A percentile compares a stretch with the other conserved stretches of the same genome.
Evolutionary conservation across 78 protist genomes (phyloP).

Genomic region (Anaeramoeba flamelloides): DNA sequence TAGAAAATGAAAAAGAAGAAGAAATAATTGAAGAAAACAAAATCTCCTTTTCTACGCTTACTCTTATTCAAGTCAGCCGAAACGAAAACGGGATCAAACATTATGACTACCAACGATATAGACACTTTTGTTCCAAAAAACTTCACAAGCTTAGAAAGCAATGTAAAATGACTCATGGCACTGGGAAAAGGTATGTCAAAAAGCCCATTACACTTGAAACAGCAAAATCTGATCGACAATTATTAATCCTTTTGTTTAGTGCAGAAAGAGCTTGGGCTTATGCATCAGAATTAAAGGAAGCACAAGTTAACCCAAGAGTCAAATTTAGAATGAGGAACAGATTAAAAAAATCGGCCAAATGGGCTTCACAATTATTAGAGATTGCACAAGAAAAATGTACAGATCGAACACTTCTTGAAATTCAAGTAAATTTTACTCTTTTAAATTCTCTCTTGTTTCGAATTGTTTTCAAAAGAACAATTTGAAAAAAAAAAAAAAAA

Average conservation of each 20-base stretch:
- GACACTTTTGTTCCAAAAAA: slow-evolving; percentile 8
- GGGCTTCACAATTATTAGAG: no score
- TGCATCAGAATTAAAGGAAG: slow-evolving; percentile 1
- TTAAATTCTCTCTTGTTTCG: no score
- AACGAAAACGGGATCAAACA: slow-evolving; percentile 16
- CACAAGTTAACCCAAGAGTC: neutral
- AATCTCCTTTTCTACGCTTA: no score
- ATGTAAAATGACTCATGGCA: no score
- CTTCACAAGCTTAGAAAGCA: slow-evolving; percentile 8
- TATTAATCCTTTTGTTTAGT: slow-evolving; percentile 2
- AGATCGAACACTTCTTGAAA: no score
- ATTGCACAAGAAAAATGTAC: no score
- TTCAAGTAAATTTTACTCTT: no score
- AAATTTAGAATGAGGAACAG: neutral
- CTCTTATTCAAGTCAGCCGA: no score
- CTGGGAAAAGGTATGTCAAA: neutral
- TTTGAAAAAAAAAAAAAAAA: no score
- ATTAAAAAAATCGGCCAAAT: slow-evolving; percentile 10
- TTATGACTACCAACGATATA: slow-evolving; percentile 20
- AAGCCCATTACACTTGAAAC: neutral
- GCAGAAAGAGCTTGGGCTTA: slow-evolving; percentile 24
- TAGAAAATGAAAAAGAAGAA: no score
- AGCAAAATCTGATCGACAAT: neutral
- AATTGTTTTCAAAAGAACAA: no score
- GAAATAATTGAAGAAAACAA: no score